These are phyloP conservation scores for Lojkania enalia DNA, from an alignment of 2,329 filamentous ascomycete genomes.

Conservation along the genomic window DNA sequence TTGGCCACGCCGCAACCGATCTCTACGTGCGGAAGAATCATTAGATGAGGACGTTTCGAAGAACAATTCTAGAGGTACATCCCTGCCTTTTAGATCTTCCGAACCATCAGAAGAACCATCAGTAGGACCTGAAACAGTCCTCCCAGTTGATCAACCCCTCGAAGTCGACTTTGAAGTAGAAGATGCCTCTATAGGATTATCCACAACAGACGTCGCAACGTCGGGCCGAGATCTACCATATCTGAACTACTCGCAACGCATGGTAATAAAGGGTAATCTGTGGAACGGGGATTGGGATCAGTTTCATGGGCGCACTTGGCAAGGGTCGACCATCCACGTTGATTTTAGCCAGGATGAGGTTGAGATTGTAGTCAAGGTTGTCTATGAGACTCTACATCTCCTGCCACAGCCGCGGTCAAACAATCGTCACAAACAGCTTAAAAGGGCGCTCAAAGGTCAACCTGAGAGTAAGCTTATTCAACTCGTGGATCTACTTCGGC, in stretches of 20 bases:
- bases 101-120: conserved; percentile 14
- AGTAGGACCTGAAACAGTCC: conserved; percentile 13
- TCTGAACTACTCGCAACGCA: conserved; percentile 27
- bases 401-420: conserved; percentile 11
- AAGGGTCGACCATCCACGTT: conserved; percentile 36
- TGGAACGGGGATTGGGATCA: conserved; percentile 31
- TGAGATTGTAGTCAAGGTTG: conserved; percentile 20
- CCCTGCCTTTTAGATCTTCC: no score
- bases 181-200: conserved; percentile 26
- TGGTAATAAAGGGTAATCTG: conserved; percentile 14
- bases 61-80: no score
- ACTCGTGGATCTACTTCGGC: conserved; percentile 20
- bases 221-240: conserved; percentile 26
- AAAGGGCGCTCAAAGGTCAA: conserved; percentile 19
- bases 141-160: conserved; percentile 23
- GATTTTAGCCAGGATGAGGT: conserved; percentile 38
- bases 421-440: conserved; percentile 27
- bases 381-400: conserved; percentile 12
- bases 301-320: conserved; percentile 28
- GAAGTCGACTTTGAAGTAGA: conserved; percentile 22
- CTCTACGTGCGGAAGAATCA: no score
- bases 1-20: conserved; percentile 24
- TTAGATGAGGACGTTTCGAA: no score
- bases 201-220: conserved; percentile 1
- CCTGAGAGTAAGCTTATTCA: conserved; percentile 28